These are phyloP conservation scores for Xylaria sp. DNA, from an alignment of 2,329 filamentous ascomycete genomes.

Conservation along the genomic window DNA sequence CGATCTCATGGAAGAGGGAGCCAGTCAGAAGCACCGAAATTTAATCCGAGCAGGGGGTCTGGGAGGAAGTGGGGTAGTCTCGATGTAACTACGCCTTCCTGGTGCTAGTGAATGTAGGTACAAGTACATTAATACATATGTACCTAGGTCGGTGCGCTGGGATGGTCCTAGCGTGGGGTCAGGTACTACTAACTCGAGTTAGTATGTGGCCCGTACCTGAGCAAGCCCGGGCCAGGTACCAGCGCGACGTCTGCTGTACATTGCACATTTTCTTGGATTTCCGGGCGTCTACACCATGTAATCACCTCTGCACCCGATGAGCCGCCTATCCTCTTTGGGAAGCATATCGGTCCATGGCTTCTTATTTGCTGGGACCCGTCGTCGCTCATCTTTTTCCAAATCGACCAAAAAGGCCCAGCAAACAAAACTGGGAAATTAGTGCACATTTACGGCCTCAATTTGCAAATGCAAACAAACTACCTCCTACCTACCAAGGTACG, in stretches of 20 bases:
- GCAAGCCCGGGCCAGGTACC: neutral
- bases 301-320: neutral
- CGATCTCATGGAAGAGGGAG: conserved; percentile 9
- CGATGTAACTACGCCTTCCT: neutral
- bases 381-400: neutral
- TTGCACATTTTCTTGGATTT: too few species aligned
- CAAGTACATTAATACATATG: neutral
- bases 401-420: neutral
- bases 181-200: conserved; percentile 2
- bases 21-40: conserved; percentile 11
- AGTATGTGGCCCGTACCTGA: neutral
- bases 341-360: neutral
- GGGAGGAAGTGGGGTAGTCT: conserved; percentile 3
- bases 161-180: neutral
- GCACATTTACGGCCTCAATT: neutral
- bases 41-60: conserved; percentile 4
- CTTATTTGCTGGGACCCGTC: neutral
- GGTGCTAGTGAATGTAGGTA: neutral
- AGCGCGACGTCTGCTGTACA: too few species aligned
- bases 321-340: conserved; percentile 7
- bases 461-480: neutral
- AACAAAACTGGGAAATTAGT: neutral
- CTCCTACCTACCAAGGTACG: neutral
- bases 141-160: too few species aligned
- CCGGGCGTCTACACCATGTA: neutral